Evolutionary conservation across 176 grass and related monocot genomes (phyloP), one percentile per base, ranked within the genome.

Genomic region (Carex parvula): DNA sequence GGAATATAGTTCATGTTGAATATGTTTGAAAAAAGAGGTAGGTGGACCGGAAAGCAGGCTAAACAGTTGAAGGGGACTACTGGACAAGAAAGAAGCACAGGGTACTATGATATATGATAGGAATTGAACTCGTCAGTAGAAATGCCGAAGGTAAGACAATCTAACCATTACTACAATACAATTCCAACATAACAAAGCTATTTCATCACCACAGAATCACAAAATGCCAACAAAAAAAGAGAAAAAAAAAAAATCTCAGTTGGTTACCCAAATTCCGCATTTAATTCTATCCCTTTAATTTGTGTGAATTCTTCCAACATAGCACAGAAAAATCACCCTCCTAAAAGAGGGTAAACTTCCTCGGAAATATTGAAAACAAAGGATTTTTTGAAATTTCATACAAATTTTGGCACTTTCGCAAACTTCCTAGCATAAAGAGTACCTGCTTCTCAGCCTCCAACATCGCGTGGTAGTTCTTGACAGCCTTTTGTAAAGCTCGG

Each of bases 361-460:
- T 37, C 5, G 5, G 30, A 39, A 37, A 67, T 37, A 68, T 68
- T 35, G 64, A 33, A 68, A 68, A 32, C 32, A 68, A 16, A 68
- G 29, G 64, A 13, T 39, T 68, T 68, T 68, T 13, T 35, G 8
- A 50, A 73, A 50, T 22, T 73, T 48, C 39, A 22, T 52, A 73
- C 41, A 73, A 73, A 46, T 13, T 48, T 56, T 30, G 50, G 24
- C 50, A 56, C 46, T 77, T 56, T 77, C 56, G 73, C 50, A 55
- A 77, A 54, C 13, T 76, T 56, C 4, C 22, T 32, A 55, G 11
- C 13, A 77, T 17, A 68, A 64, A 17, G 33, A 60, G 17, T 76
- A 91, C 89, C 82, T 85, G 79, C 37, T 88, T 91, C 69, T 88
- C 89, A 62, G 83, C 86, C 84, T 91, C 85, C 33, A 85, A 53